phyloP scores from a whole-genome alignment of 306 rosid genomes.

The Argentina anserina region DNA sequence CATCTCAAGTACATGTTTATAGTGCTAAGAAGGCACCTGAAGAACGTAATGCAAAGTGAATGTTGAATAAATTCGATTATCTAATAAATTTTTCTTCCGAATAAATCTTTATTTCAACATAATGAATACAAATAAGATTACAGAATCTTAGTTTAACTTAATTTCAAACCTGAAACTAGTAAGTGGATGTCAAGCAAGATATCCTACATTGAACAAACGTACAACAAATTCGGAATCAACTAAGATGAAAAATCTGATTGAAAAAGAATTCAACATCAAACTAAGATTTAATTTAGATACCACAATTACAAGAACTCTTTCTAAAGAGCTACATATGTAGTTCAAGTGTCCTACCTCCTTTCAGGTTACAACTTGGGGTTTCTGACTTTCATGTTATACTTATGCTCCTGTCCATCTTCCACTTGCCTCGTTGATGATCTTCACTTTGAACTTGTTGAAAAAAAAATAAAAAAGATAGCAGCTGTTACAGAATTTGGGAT shows the following conservation, averaged over 20 bases:
- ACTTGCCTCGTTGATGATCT: constrained; percentile 45
- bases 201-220: constrained; percentile 30
- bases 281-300: constrained; percentile 37
- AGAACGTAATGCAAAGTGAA: background rate
- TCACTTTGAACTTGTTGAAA: constrained; percentile 50
- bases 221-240: constrained; percentile 15
- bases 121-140: background rate
- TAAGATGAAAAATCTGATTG: constrained; percentile 23
- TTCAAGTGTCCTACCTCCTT: constrained; percentile 44
- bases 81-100: background rate
- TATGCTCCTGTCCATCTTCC: constrained; percentile 48
- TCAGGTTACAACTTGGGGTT: constrained; percentile 45
- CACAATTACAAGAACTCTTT: constrained; percentile 36
- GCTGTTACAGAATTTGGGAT: constrained; percentile 30
- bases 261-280: constrained; percentile 38
- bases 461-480: constrained; percentile 32
- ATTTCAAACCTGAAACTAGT: background rate
- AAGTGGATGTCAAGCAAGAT: background rate
- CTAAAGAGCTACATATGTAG: constrained; percentile 28
- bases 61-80: background rate
- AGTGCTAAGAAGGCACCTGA: background rate
- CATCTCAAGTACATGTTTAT: background rate
- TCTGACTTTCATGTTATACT: constrained; percentile 46
- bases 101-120: background rate
- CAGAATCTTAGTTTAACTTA: background rate